phyloP scores from a whole-genome alignment of 1,284 basidiomycete genomes.

The Ganoderma sinense region DNA sequence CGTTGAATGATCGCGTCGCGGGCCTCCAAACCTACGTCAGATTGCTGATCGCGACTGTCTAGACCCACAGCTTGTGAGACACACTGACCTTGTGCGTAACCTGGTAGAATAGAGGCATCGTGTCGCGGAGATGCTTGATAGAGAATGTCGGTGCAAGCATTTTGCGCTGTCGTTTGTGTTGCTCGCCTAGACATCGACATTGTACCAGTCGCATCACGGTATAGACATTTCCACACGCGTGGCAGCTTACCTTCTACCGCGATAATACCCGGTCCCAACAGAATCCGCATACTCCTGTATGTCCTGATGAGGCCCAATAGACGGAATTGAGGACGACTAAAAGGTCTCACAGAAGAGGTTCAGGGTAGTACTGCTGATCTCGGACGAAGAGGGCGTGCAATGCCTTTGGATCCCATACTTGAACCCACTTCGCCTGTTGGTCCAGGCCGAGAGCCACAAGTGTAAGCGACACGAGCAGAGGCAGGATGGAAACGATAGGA shows the following conservation, averaged over 20 bases:
- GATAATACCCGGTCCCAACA: constrained; percentile 27
- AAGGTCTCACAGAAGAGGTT: constrained; percentile 21
- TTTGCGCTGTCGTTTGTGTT: constrained; percentile 31
- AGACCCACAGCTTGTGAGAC: too few relatives aligned
- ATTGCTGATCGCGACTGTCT: too few relatives aligned
- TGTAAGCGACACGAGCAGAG: too few relatives aligned
- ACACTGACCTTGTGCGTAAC: constrained; percentile 23
- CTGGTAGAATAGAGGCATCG: constrained; percentile 22
- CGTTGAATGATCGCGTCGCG: constrained; percentile 22
- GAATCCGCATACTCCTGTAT: constrained; percentile 14
- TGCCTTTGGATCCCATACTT: constrained; percentile 37
- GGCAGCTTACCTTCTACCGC: constrained; percentile 14
- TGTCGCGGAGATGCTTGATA: constrained; percentile 27
- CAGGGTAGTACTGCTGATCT: constrained; percentile 40
- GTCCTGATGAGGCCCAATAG: too few relatives aligned
- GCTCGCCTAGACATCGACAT: constrained; percentile 27
- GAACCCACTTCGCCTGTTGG: constrained; percentile 26
- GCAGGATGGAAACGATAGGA: too few relatives aligned
- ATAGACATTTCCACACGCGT: too few relatives aligned
- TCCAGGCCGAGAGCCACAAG: not conserved
- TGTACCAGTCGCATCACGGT: too few relatives aligned
- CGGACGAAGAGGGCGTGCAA: constrained; percentile 41
- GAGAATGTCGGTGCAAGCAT: constrained; percentile 33
- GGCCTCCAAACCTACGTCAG: constrained; percentile 9
- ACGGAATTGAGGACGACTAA: too few relatives aligned